A percentile compares a stretch with the other conserved stretches of the same genome.
phyloP scores from a whole-genome alignment of 2,329 filamentous ascomycete species.

The Aspergillus flavus region DNA sequence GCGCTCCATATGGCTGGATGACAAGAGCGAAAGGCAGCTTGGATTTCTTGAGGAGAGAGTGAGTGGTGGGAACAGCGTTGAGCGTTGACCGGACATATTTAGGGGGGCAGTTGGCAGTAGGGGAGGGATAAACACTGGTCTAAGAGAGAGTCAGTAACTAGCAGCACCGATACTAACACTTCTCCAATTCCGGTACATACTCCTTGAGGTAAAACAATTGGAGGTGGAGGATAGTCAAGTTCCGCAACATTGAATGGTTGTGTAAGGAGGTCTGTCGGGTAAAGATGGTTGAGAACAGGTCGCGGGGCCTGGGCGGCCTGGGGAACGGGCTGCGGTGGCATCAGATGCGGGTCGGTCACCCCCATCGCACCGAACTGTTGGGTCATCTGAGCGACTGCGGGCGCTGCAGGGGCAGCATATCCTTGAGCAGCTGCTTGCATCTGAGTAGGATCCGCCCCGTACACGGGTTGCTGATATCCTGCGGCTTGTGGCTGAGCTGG shows the following conservation, averaged over 20 bases:
- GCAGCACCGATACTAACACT: constrained; percentile 37
- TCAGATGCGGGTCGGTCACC: constrained; percentile 60
- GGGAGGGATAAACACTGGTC: constrained; percentile 89
- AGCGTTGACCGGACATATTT: constrained; percentile 95
- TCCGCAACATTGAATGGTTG: constrained; percentile 94
- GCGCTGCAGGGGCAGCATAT: constrained; percentile 61
- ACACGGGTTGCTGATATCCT: constrained; percentile 46
- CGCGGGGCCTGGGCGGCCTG: constrained; percentile 47
- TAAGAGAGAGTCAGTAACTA: constrained; percentile 45
- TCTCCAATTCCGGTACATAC: constrained; percentile 58
- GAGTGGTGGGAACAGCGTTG: constrained; percentile 89
- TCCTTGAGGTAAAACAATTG: constrained; percentile 87
- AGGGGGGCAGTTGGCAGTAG: constrained; percentile 84
- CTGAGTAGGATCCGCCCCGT: constrained; percentile 48
- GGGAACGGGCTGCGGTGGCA: constrained; percentile 44
- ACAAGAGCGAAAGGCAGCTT: constrained; percentile 93
- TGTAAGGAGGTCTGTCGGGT: constrained; percentile 86
- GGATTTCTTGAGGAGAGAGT: constrained; percentile 93
- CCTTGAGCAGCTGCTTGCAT: constrained; percentile 66
- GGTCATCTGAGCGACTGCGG: constrained; percentile 71
- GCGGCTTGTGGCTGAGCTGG: constrained; percentile 54
- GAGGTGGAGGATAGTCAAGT: constrained; percentile 85
- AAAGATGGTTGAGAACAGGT: constrained; percentile 76
- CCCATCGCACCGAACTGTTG: constrained; percentile 82
- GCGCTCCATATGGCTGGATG: constrained; percentile 90